phyloP scores from a whole-genome alignment of 768 basidiomycete species.

The Cubamyces lactineus region DNA sequence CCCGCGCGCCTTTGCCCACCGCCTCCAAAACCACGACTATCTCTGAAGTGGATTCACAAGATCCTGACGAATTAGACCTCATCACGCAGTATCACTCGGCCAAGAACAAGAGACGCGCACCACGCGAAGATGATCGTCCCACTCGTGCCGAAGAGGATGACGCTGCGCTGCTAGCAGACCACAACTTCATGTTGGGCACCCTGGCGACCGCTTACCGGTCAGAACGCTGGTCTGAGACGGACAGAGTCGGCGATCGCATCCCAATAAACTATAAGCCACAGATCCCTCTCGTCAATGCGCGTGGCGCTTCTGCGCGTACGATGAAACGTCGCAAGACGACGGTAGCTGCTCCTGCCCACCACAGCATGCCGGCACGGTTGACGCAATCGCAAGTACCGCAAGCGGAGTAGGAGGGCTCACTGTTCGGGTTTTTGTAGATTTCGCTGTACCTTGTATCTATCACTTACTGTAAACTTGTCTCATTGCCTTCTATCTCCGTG shows the following conservation, averaged over 20 bases:
- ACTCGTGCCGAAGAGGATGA: not conserved
- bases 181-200: not conserved
- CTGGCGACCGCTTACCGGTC: not conserved
- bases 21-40: not conserved
- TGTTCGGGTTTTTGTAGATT: too few relatives aligned
- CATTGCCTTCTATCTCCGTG: too few relatives aligned
- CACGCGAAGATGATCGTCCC: too few relatives aligned
- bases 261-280: not conserved
- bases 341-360: not conserved
- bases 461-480: too few relatives aligned
- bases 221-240: not conserved
- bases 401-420: not conserved
- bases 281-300: not conserved
- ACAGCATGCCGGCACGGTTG: not conserved
- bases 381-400: not conserved
- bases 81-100: too few relatives aligned
- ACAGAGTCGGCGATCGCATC: slow-evolving; percentile 1
- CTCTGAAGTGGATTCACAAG: too few relatives aligned
- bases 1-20: too few relatives aligned
- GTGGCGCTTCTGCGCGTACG: not conserved
- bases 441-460: too few relatives aligned
- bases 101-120: too few relatives aligned
- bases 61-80: too few relatives aligned
- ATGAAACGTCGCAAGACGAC: not conserved
- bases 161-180: not conserved